Base-by-base conservation (phyloP, 257 asterid species). In the Fraxinus quadrangulata region DNA sequence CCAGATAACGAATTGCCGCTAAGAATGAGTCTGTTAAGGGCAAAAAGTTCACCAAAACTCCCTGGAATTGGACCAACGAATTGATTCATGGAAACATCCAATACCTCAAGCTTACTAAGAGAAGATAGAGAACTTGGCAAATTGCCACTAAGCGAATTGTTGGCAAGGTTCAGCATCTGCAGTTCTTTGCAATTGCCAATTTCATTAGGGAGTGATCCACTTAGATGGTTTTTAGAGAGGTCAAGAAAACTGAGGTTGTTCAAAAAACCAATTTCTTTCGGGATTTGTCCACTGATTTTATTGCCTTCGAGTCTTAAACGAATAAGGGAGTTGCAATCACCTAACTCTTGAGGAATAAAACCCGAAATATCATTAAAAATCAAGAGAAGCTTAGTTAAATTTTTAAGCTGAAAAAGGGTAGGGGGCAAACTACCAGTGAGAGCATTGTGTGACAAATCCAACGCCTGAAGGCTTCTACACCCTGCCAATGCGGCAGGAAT, bases 291-390 rank as follows among this genome's bases (percentile, higher is more conserved):
- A 37, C 79, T 78, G 39, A 92, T 84, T 79, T 86, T 89, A 63
- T 92, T 92, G 0, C 88, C 90, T 13, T 84, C 81, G 23, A 90
- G 84, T 24, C 97, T 79, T 70, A 92, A 40, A 76, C 97, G 85
- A 70, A 85, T 80, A 13, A 92, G 88, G 30, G 95, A 87, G 33
- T 69, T 86, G 78, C 96, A 91, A 3, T 77, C 71, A 30, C 97
- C 95, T 68, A 91, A 87, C 86, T 91, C 96, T 24, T 81, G 86
- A 0, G 97, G 95, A 61, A 92, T 88, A 23, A 72, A 23, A 59
- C 97, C 97, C 4, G 96, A 91, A 67, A 92, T 76, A 70, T 81
- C 90, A 59, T 92, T 92, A 37, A 81, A 86, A 72, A 92, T 91
- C 78, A 89, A 69, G 36, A 92, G 89, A 86, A 92, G 89, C 73